phyloP scores from a whole-genome alignment of 352 stramenopile species.

The Phytophthora citrophthora region DNA sequence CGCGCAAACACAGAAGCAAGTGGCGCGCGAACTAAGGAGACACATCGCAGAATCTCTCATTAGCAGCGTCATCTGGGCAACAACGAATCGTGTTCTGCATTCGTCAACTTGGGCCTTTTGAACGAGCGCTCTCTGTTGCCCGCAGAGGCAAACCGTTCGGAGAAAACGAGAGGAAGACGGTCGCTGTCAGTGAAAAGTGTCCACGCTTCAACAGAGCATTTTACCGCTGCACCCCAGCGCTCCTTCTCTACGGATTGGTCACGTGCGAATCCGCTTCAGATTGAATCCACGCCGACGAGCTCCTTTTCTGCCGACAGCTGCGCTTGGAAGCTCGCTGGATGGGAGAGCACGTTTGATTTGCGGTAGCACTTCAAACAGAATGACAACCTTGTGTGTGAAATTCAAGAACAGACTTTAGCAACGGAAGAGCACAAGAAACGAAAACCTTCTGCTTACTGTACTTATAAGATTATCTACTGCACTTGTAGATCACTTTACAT shows the following conservation, averaged over 20 bases:
- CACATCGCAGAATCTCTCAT: neutral
- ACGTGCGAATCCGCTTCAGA: neutral
- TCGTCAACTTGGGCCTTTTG: neutral
- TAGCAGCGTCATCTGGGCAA: slow-evolving; percentile 10
- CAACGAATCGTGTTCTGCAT: neutral
- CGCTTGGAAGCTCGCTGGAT: slow-evolving; percentile 17
- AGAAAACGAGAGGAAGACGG: slow-evolving; percentile 4
- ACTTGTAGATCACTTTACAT: no score
- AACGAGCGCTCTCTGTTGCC: slow-evolving; percentile 5
- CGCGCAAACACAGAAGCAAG: slow-evolving; percentile 18
- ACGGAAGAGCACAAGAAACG: no score
- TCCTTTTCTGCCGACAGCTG: slow-evolving; percentile 26
- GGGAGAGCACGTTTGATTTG: slow-evolving; percentile 31
- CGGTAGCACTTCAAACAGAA: neutral
- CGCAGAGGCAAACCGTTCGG: slow-evolving; percentile 2
- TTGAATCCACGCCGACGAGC: slow-evolving; percentile 9
- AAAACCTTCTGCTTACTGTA: no score
- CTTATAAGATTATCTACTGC: no score
- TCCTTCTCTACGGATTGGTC: slow-evolving; percentile 21
- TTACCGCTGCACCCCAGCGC: slow-evolving; percentile 8
- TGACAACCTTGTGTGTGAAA: no score
- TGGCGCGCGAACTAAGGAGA: slow-evolving; percentile 21
- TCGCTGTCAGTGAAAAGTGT: neutral
- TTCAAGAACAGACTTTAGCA: no score
- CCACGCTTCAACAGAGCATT: neutral